These are phyloP conservation scores for Monosporozyma siamensis DNA, from an alignment of 805 yeast species.

Conservation along the genomic window DNA sequence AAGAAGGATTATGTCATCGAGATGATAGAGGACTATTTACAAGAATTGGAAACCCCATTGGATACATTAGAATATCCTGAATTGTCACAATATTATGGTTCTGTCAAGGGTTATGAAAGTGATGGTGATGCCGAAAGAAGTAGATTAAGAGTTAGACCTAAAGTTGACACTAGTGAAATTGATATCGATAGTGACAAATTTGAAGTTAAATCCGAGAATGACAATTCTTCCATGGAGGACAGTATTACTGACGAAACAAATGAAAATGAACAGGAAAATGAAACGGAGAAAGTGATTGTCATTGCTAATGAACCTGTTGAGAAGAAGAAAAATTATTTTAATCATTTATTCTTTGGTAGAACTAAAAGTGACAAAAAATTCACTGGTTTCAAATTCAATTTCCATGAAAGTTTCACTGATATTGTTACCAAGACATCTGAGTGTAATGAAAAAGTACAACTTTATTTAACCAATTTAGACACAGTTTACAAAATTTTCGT, in stretches of 20 bases:
- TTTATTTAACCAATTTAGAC: slow-evolving; percentile 18
- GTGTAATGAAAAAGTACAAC: slow-evolving; percentile 19
- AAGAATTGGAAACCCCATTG: slow-evolving; percentile 13
- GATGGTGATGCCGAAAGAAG: neutral
- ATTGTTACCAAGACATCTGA: slow-evolving; percentile 12
- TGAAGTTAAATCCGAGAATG: slow-evolving; percentile 3
- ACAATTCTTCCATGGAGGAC: neutral
- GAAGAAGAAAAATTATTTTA: slow-evolving; percentile 4
- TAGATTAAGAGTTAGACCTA: neutral
- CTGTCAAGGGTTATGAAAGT: slow-evolving; percentile 2
- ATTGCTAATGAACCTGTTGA: neutral
- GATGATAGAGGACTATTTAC: slow-evolving; percentile 14
- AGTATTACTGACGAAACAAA: neutral
- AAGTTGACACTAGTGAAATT: neutral
- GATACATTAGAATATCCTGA: slow-evolving; percentile 24
- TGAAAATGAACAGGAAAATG: too few species aligned
- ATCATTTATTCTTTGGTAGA: slow-evolving; percentile 6
- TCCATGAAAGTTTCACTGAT: slow-evolving; percentile 18
- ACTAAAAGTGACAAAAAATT: slow-evolving; percentile 7
- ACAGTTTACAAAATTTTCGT: slow-evolving; percentile 15
- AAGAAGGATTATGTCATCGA: slow-evolving; percentile 16
- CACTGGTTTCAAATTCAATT: slow-evolving; percentile 13
- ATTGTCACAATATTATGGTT: slow-evolving; percentile 18
- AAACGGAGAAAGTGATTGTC: too few species aligned
- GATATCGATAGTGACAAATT: neutral